Evolutionary conservation across 2,329 filamentous ascomycete genomes (phyloP).

Genomic region (Myrmaecium sp.): DNA sequence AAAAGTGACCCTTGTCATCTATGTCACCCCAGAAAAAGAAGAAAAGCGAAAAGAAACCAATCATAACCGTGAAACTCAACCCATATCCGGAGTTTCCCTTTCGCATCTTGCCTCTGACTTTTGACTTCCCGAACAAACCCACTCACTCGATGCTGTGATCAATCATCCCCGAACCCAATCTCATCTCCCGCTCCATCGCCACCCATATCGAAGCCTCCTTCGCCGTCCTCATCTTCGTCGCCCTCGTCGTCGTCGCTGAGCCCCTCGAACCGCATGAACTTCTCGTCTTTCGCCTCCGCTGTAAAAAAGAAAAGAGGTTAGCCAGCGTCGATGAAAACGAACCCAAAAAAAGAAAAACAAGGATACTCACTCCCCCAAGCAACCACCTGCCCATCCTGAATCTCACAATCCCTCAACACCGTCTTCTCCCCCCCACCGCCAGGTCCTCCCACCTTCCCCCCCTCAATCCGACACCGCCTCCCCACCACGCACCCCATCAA

Average conservation of each 20-base stretch:
- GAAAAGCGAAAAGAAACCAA: too few species aligned
- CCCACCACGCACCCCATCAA: constrained; percentile 80
- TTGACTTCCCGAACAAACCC: too few species aligned
- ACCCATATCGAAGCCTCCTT: constrained; percentile 5
- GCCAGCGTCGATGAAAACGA: background rate
- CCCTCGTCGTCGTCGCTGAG: constrained; percentile 20
- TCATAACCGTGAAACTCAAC: too few species aligned
- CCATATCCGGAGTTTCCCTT: too few species aligned
- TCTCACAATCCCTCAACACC: constrained; percentile 72
- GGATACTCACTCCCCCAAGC: constrained; percentile 47
- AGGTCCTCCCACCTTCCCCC: constrained; percentile 65
- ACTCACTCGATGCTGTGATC: too few species aligned
- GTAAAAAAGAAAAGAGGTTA: constrained; percentile 5
- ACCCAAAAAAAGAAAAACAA: background rate
- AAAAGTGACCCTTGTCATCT: too few species aligned
- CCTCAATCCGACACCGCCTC: constrained; percentile 65
- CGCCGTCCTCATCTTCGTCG: constrained; percentile 18
- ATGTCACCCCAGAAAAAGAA: too few species aligned
- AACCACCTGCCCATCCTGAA: constrained; percentile 70
- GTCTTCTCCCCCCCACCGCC: constrained; percentile 26
- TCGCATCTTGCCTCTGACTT: too few species aligned
- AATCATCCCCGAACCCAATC: too few species aligned
- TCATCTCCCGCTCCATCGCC: too few species aligned
- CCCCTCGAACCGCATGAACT: constrained; percentile 38
- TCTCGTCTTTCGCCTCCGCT: constrained; percentile 42